phyloP scores from a whole-genome alignment of 164 flowering plant species.

The Chimonanthus salicifolius region DNA sequence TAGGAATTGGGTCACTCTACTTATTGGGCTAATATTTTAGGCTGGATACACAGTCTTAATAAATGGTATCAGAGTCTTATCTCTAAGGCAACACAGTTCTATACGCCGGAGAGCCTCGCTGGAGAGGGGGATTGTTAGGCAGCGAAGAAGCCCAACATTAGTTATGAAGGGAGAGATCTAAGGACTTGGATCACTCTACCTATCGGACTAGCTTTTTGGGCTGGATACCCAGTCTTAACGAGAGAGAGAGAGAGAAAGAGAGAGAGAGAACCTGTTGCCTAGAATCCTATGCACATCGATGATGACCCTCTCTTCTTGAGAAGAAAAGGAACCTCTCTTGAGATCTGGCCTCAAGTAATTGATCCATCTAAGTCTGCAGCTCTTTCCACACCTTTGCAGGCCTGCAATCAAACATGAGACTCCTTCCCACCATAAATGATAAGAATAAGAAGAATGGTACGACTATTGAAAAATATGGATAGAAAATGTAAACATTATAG shows the following conservation, averaged over 20 bases:
- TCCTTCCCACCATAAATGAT: not conserved
- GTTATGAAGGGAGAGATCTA: too few relatives aligned
- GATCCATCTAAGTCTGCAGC: conserved; percentile 45
- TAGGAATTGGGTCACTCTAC: too few relatives aligned
- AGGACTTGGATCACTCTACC: too few relatives aligned
- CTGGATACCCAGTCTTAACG: too few relatives aligned
- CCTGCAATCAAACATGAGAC: conserved; percentile 16
- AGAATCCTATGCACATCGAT: conserved; percentile 40
- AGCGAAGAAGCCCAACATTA: too few relatives aligned
- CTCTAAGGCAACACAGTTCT: too few relatives aligned
- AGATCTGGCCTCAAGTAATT: conserved; percentile 44
- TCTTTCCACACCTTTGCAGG: conserved; percentile 44
- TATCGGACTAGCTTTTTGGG: too few relatives aligned
- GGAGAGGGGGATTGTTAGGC: too few relatives aligned
- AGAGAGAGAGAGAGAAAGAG: not conserved
- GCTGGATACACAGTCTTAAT: too few relatives aligned
- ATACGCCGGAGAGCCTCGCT: too few relatives aligned
- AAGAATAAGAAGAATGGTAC: not conserved
- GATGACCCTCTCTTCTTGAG: conserved; percentile 35
- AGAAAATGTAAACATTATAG: not conserved
- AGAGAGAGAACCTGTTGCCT: conserved; percentile 30
- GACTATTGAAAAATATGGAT: not conserved
- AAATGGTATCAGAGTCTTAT: too few relatives aligned
- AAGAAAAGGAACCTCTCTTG: conserved; percentile 38
- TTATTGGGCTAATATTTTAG: too few relatives aligned